These are phyloP conservation scores for Yamadazyma laniorum DNA, from an alignment of 805 yeast species.

Conservation along the genomic window DNA sequence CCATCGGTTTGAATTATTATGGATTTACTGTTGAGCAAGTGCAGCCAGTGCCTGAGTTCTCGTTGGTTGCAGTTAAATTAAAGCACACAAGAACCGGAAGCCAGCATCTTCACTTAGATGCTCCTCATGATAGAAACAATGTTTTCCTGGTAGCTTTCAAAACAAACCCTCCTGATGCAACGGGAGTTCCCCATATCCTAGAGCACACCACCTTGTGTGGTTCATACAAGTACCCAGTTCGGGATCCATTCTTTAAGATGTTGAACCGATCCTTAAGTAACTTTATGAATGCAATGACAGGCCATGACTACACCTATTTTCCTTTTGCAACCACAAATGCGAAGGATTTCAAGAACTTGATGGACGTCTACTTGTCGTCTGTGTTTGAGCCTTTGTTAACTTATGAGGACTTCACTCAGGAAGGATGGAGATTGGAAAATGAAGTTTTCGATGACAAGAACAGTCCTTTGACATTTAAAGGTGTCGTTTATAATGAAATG, in stretches of 20 bases:
- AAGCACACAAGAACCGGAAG: conserved; percentile 70
- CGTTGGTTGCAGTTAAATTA: conserved; percentile 73
- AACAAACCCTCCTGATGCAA: conserved; percentile 91
- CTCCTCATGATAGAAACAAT: conserved; percentile 76
- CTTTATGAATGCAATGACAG: conserved; percentile 99
- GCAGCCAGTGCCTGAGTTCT: conserved; percentile 74
- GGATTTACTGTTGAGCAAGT: conserved; percentile 69
- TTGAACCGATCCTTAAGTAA: conserved; percentile 88
- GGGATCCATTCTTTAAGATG: conserved; percentile 98
- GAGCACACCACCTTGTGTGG: conserved; percentile 98
- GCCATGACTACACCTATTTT: conserved; percentile 90
- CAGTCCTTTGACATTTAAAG: conserved; percentile 75
- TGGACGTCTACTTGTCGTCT: conserved; percentile 85
- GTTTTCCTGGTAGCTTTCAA: conserved; percentile 88
- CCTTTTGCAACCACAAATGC: conserved; percentile 94
- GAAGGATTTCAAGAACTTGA: conserved; percentile 76
- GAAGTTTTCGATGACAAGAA: conserved; percentile 52
- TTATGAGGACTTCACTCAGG: conserved; percentile 84
- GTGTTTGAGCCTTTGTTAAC: conserved; percentile 79
- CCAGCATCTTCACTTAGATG: conserved; percentile 78
- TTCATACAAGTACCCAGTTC: conserved; percentile 82
- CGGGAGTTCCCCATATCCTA: conserved; percentile 94
- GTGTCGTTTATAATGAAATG: conserved; percentile 98
- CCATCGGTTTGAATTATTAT: conserved; percentile 58
- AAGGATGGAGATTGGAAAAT: conserved; percentile 96